Conservation (phyloP, 31 red algal genomes). For the Endocladia muricata region DNA sequence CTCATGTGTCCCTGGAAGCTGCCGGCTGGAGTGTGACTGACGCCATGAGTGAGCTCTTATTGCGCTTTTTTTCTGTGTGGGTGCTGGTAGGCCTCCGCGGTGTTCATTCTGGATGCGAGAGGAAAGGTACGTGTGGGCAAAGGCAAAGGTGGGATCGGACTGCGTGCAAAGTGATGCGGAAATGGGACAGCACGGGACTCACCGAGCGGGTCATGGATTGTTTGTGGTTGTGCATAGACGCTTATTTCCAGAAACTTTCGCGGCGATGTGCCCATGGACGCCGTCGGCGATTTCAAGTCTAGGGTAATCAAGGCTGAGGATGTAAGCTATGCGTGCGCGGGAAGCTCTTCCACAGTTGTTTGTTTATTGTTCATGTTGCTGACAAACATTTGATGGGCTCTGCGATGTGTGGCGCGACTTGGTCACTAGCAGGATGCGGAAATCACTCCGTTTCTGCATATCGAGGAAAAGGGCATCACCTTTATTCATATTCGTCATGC, state of each 20-base stretch:
- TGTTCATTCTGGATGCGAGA: slow-evolving; percentile 88
- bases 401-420: no score
- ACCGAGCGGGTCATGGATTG: neutral
- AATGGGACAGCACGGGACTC: neutral
- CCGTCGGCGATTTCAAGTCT: slow-evolving; percentile 65
- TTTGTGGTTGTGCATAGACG: slow-evolving; percentile 7
- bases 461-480: slow-evolving; percentile 59
- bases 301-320: slow-evolving; percentile 86
- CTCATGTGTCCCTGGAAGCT: no score
- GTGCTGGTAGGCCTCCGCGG: slow-evolving; percentile 53
- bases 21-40: no score
- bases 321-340: slow-evolving; percentile 6
- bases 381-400: no score
- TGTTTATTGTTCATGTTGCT: no score
- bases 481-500: slow-evolving; percentile 84
- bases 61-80: neutral
- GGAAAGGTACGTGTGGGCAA: slow-evolving; percentile 47
- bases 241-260: slow-evolving; percentile 89
- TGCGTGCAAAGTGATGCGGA: neutral
- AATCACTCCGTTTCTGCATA: slow-evolving; percentile 70
- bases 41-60: no score
- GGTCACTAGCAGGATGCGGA: slow-evolving; percentile 69
- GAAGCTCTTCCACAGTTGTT: neutral
- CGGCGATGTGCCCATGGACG: slow-evolving; percentile 84
- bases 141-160: neutral